Conservation (phyloP, 441 rosid genomes). For the Rhodomyrtus psidioides region DNA sequence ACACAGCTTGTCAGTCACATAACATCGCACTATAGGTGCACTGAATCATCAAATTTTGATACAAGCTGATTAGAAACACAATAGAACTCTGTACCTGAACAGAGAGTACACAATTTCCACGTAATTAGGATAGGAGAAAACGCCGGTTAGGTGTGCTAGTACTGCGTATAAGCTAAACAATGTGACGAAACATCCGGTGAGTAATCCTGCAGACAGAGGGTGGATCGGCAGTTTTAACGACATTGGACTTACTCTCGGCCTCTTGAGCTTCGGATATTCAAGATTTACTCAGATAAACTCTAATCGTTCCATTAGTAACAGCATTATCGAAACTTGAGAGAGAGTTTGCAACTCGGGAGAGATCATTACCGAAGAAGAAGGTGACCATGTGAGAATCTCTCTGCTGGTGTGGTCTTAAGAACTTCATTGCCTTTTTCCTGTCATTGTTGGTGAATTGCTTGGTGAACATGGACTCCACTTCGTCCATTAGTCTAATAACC, state of each 20-base stretch:
- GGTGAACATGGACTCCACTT: constrained; percentile 96
- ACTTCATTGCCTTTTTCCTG: constrained; percentile 97
- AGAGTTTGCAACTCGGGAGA: background rate
- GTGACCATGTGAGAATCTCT: constrained; percentile 97
- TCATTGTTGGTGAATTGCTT: constrained; percentile 89
- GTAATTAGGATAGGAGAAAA: constrained; percentile 48
- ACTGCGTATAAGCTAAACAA: constrained; percentile 70
- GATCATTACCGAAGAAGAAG: constrained; percentile 75
- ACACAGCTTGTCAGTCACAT: background rate
- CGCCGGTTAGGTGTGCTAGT: constrained; percentile 77
- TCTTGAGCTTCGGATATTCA: background rate
- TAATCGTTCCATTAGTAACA: background rate
- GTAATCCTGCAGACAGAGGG: constrained; percentile 52
- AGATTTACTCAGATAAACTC: background rate
- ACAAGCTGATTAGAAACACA: background rate
- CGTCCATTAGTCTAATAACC: constrained; percentile 93
- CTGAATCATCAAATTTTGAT: background rate
- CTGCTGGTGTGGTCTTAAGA: constrained; percentile 79
- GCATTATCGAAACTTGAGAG: background rate
- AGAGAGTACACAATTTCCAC: constrained; percentile 90
- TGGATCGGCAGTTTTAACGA: background rate
- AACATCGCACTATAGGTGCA: background rate
- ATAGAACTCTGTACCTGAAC: constrained; percentile 55
- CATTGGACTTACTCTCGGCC: background rate
- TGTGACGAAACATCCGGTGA: constrained; percentile 88